Base-by-base conservation (phyloP, 345 rosid species). In the Hibiscus trionum region DNA sequence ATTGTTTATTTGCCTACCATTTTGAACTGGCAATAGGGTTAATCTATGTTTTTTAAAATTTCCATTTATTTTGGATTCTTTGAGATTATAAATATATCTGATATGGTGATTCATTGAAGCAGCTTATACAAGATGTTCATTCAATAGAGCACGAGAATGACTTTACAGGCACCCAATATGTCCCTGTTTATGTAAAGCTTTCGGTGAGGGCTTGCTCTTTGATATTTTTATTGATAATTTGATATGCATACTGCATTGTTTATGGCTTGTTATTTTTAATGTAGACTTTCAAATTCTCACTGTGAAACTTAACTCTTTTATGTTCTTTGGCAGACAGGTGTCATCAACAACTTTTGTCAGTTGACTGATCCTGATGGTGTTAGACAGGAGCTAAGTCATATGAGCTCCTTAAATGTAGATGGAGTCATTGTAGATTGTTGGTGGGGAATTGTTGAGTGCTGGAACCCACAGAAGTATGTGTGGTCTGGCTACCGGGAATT, bases 361-460 rank as follows among this genome's bases (percentile, higher is more conserved):
- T 79, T 91, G 85, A 82, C 85, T 74, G 90, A 93, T 83, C 86
- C 84, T 56, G 91, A 87, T 66, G 90, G 86, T 65, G 69, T 86
- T 70, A 84, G 87, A 65, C 93, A 85, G 75, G 97, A 91, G 83
- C 72, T 91, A 55, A 87, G 84, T 79, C 86, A 81, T 74, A 78
- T 94, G 82, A 88, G 87, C 80, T 89, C 96, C n/a, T 74, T 90
- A 76, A 86, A 85, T 74, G 88, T 88, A 5, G 96, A 90, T 85
- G 97, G 98, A 57, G 86, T 91, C 31, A 75, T 77, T 35, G 87
- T 94, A 77, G 89, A 90, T 80, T 94, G 98, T 84, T 94, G 98
- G 98, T 91, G 98, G 98, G 98, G 96, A 64, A 86, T 91, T 67
- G 90, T 90, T 75, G 98, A 94, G 85, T 86, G 87, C 11, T 94